A percentile compares a stretch with the other conserved stretches of the same genome.
phyloP scores from a whole-genome alignment of 2,329 filamentous ascomycete genomes.

The Botrytis deweyae region DNA sequence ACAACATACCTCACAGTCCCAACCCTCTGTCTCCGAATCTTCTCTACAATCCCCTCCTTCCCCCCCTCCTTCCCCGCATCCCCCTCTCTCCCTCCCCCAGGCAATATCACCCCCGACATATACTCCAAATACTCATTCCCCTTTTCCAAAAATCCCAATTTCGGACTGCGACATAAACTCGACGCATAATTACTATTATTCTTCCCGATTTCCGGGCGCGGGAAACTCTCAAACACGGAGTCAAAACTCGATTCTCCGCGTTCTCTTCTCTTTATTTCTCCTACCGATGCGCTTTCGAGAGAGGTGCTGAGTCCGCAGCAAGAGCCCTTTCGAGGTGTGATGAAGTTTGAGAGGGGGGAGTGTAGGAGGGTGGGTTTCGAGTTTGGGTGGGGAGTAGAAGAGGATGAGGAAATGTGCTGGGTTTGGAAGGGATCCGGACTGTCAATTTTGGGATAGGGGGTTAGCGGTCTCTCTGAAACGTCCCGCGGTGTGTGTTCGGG shows the following conservation, averaged over 20 bases:
- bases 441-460: conserved; percentile 25
- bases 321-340: not conserved
- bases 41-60: conserved; percentile 30
- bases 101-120: not conserved
- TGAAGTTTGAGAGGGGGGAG: not conserved
- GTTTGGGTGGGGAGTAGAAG: not conserved
- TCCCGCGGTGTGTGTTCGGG: conserved; percentile 14
- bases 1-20: conserved; percentile 3
- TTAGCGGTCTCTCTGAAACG: conserved; percentile 22
- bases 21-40: conserved; percentile 29
- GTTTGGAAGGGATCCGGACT: conserved; percentile 18
- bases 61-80: not conserved
- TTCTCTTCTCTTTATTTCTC: not conserved
- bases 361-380: not conserved
- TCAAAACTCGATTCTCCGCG: not conserved
- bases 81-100: not conserved
- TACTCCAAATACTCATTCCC: conserved; percentile 18
- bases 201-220: conserved; percentile 6
- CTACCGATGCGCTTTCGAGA: not conserved
- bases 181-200: not conserved
- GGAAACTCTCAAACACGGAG: conserved; percentile 18
- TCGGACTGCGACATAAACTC: conserved; percentile 1
- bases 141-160: not conserved
- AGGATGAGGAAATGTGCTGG: not conserved
- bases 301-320: conserved; percentile 11